Evolutionary conservation across 352 stramenopile genomes (phyloP).

Genomic region (Pythium diclinum): DNA sequence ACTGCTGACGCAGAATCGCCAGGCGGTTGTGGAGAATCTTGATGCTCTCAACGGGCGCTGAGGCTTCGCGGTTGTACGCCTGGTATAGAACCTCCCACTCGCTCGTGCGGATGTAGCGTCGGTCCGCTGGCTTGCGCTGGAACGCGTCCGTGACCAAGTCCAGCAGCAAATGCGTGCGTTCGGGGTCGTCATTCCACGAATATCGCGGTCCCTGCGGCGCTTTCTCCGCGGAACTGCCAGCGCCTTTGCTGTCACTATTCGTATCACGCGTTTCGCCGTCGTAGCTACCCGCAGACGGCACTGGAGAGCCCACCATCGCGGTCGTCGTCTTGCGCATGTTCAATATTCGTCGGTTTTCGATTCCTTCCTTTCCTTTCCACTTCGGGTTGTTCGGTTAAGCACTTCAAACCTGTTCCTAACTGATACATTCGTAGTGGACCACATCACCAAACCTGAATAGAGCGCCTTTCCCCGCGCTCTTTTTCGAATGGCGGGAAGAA

Average conservation of each 20-base stretch:
- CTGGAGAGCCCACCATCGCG: neutral
- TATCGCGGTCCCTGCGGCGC: neutral
- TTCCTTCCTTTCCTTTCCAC: neutral
- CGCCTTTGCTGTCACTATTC: neutral
- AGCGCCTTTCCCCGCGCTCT: constrained; percentile 6
- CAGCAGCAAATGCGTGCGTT: constrained; percentile 12
- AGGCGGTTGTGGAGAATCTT: constrained; percentile 20
- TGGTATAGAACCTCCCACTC: constrained; percentile 17
- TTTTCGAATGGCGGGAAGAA: constrained; percentile 5
- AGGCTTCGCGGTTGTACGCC: constrained; percentile 14
- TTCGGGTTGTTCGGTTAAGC: neutral
- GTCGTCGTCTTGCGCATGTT: constrained; percentile 1
- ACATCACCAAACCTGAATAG: neutral
- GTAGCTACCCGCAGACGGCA: neutral
- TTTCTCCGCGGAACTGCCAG: neutral
- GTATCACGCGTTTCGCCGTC: neutral
- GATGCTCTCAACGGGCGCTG: constrained; percentile 15
- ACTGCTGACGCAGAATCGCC: constrained; percentile 8
- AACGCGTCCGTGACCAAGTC: constrained; percentile 11
- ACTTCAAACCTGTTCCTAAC: neutral
- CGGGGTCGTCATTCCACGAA: constrained; percentile 12
- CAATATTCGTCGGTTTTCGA: neutral
- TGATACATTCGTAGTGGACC: too few species aligned
- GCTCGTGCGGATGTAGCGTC: constrained; percentile 12
- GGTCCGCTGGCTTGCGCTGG: constrained; percentile 1